Percentiles rank a stretch among this genome's conserved stretches.
Conservation (phyloP, 2,329 filamentous ascomycete genomes). For the Phyllachora maydis region DNA sequence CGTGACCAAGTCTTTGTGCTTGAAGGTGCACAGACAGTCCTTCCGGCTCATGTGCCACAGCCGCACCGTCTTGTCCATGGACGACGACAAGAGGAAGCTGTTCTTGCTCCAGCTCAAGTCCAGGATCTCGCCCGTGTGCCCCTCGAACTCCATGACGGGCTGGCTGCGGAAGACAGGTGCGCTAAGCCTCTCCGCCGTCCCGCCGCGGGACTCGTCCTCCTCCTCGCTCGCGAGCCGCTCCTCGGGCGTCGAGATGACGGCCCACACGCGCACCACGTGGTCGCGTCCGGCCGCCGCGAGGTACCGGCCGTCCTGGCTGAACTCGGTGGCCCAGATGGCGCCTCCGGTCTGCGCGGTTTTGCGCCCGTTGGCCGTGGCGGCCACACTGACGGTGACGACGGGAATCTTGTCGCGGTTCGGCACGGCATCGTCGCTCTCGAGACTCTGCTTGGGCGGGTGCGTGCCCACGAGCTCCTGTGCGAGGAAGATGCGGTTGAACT, state of each 20-base stretch:
- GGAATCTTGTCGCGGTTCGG: constrained; percentile 4
- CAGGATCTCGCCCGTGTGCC: constrained; percentile 69
- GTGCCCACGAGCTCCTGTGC: constrained; percentile 67
- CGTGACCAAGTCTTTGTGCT: constrained; percentile 87
- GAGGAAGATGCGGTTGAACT: constrained; percentile 76
- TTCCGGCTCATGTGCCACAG: constrained; percentile 76
- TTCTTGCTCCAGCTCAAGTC: constrained; percentile 99
- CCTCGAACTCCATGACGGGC: constrained; percentile 59
- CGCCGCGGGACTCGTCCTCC: constrained; percentile 24
- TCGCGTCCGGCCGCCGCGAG: constrained; percentile 87
- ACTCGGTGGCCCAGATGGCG: constrained; percentile 82
- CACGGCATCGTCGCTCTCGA: not conserved
- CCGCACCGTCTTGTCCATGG: constrained; percentile 93
- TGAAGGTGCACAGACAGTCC: constrained; percentile 84
- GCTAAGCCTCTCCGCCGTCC: constrained; percentile 44
- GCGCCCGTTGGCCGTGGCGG: constrained; percentile 14
- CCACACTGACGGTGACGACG: constrained; percentile 9
- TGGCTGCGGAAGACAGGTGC: constrained; percentile 77
- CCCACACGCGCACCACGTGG: constrained; percentile 68
- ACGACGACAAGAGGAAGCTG: constrained; percentile 86
- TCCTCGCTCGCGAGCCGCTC: constrained; percentile 57
- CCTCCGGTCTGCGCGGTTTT: constrained; percentile 25
- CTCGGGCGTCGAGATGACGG: constrained; percentile 63
- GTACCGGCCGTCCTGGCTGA: constrained; percentile 80
- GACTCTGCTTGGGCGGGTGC: constrained; percentile 5